phyloP scores from a whole-genome alignment of 139 green algal genomes.

The Volvox reticuliferus region DNA sequence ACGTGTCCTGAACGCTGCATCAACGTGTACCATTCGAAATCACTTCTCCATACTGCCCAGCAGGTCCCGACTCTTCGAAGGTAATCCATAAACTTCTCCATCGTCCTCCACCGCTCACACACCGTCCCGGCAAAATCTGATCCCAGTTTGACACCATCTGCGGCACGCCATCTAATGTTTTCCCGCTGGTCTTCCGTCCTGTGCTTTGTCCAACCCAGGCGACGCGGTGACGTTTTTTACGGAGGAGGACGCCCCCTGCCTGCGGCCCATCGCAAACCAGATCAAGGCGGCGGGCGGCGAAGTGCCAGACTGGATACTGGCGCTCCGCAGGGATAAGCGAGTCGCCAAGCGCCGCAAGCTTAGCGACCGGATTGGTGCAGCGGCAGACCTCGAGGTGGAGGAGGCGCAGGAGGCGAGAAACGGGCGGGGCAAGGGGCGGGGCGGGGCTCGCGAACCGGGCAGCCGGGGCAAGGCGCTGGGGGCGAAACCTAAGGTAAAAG shows the following conservation, averaged over 20 bases:
- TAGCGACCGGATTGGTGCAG: constrained; percentile 31
- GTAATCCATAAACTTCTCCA: too few species aligned
- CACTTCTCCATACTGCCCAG: too few species aligned
- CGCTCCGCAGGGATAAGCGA: constrained; percentile 68
- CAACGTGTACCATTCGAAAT: too few species aligned
- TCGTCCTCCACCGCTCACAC: too few species aligned
- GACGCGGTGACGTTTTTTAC: constrained; percentile 91
- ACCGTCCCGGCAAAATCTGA: too few species aligned
- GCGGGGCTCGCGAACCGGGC: not conserved
- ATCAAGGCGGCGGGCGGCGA: constrained; percentile 45
- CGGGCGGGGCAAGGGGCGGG: not conserved
- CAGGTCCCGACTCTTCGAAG: too few species aligned
- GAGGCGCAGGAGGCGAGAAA: not conserved
- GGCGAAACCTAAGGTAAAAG: too few species aligned
- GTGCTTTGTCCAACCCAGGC: constrained; percentile 53
- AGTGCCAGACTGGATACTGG: constrained; percentile 87
- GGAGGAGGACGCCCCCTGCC: constrained; percentile 78
- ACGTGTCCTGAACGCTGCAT: too few species aligned
- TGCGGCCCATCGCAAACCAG: constrained; percentile 86
- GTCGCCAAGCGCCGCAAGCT: constrained; percentile 15
- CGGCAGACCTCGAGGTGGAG: constrained; percentile 32
- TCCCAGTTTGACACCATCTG: too few species aligned
- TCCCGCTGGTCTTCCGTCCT: not conserved
- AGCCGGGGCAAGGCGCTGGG: too few species aligned
- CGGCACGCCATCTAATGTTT: too few species aligned